Evolutionary conservation across 2,329 filamentous ascomycete species (phyloP).

Genomic region (Massarina eburnea): DNA sequence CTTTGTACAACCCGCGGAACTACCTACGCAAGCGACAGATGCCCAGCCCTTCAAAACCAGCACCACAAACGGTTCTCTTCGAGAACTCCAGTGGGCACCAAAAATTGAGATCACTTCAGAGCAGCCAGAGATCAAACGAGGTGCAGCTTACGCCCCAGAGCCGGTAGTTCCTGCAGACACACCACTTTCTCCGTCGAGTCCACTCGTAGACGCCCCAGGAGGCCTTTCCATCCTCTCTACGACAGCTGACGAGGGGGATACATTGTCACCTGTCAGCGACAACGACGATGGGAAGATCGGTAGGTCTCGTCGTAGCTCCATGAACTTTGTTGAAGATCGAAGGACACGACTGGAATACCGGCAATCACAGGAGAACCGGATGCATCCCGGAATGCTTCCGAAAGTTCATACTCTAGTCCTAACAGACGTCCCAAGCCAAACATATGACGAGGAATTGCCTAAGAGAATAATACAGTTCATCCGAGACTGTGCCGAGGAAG

Average conservation of each 20-base stretch:
- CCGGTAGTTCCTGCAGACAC: constrained; percentile 31
- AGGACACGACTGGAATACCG: constrained; percentile 33
- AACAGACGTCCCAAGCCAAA: constrained; percentile 57
- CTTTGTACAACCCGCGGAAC: constrained; percentile 22
- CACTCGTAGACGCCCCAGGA: constrained; percentile 11
- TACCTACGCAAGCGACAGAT: constrained; percentile 15
- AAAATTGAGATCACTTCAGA: constrained; percentile 35
- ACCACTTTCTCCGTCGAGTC: constrained; percentile 18
- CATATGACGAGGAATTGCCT: constrained; percentile 43
- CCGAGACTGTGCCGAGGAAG: constrained; percentile 58
- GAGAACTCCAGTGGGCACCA: constrained; percentile 6
- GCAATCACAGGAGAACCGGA: constrained; percentile 33
- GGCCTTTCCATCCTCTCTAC: constrained; percentile 19
- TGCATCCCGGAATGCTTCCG: constrained; percentile 60
- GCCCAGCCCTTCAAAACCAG: constrained; percentile 21
- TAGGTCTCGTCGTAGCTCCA: constrained; percentile 26
- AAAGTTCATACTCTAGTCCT: constrained; percentile 58
- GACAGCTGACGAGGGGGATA: constrained; percentile 1
- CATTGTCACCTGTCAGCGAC: neutral
- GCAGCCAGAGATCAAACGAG: constrained; percentile 38
- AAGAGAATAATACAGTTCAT: constrained; percentile 56
- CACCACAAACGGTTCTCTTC: too few species aligned
- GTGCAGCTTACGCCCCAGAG: constrained; percentile 51
- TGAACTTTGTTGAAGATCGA: constrained; percentile 30
- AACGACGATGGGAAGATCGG: neutral